Evolutionary conservation across 1,284 basidiomycete genomes (phyloP).

Genomic region (Apiotrichum montevideense): DNA sequence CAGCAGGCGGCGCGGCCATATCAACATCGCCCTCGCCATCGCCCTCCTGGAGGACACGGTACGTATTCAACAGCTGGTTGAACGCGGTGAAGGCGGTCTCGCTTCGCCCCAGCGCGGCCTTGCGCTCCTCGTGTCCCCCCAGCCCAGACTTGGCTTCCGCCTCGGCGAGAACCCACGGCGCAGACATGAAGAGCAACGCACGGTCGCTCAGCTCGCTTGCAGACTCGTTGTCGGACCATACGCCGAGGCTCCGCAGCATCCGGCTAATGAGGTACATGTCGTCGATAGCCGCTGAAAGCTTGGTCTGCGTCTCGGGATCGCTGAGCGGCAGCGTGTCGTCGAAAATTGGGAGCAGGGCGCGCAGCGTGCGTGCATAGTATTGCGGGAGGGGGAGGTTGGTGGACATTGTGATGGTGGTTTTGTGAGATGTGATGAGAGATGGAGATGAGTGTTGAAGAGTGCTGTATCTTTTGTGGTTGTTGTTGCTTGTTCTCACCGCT

Average conservation of each 20-base stretch:
- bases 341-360: constrained; percentile 36
- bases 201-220: constrained; percentile 76
- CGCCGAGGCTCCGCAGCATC: constrained; percentile 51
- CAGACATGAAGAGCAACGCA: constrained; percentile 71
- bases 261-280: constrained; percentile 44
- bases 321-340: constrained; percentile 34
- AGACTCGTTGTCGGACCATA: constrained; percentile 81
- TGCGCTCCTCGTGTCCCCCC: constrained; percentile 51
- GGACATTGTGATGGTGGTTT: constrained; percentile 25
- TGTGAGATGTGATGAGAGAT: too few species aligned
- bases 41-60: constrained; percentile 54
- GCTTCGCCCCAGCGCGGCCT: constrained; percentile 54
- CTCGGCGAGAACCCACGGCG: constrained; percentile 67
- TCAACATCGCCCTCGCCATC: too few species aligned
- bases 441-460: too few species aligned
- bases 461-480: too few species aligned
- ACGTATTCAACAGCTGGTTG: constrained; percentile 56
- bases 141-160: constrained; percentile 63
- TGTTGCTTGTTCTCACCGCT: too few species aligned
- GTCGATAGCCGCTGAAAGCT: constrained; percentile 27
- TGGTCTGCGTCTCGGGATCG: constrained; percentile 22
- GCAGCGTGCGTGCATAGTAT: constrained; percentile 36
- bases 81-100: constrained; percentile 61
- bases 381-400: constrained; percentile 39
- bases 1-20: constrained; percentile 39